Conservation (phyloP, 345 rosid genomes). For the Eucalyptus erythrocorys region DNA sequence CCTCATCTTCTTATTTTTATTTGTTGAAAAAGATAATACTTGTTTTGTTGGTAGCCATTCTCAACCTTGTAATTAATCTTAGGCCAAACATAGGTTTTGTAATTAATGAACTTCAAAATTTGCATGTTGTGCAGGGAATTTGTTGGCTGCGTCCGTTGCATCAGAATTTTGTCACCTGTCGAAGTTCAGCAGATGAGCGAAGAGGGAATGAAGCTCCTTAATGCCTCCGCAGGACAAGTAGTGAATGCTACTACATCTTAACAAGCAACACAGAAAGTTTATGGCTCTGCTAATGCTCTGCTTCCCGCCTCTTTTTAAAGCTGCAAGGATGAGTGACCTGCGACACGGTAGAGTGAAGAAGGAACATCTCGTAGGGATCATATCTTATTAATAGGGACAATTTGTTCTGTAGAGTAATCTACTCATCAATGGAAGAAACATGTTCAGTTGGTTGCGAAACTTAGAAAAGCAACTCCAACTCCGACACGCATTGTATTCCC, state of each 20-base stretch:
- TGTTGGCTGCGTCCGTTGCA: constrained; percentile 96
- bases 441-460: neutral
- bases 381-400: neutral
- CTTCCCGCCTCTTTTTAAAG: neutral
- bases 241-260: neutral
- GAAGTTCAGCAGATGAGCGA: constrained; percentile 99
- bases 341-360: neutral
- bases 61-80: neutral
- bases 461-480: neutral
- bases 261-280: neutral
- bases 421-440: neutral
- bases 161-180: constrained; percentile 85
- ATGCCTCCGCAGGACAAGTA: constrained; percentile 30
- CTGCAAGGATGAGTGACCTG: neutral
- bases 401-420: neutral
- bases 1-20: neutral
- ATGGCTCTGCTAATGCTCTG: neutral
- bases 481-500: neutral
- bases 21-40: neutral
- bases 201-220: constrained; percentile 96
- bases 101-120: neutral
- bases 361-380: neutral
- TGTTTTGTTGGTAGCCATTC: neutral
- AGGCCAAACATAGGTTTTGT: neutral
- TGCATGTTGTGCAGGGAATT: constrained; percentile 50